A percentile compares a stretch with the other conserved stretches of the same genome.
These are phyloP conservation scores for Paracoccidioides lutzii DNA, from an alignment of 2,329 filamentous ascomycete species.

Conservation along the genomic window DNA sequence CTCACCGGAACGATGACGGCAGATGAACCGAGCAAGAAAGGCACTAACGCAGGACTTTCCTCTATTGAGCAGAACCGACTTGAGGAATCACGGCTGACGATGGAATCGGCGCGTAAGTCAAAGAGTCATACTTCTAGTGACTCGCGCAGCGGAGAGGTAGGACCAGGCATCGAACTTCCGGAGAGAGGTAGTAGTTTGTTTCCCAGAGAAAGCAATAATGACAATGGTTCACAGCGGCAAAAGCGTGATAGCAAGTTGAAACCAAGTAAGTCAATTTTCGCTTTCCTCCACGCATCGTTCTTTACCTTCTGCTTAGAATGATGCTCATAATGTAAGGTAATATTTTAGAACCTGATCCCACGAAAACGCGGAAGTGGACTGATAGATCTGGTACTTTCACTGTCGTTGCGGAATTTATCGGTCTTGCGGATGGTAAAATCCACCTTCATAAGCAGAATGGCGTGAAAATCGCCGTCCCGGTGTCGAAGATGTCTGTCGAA, in stretches of 20 bases:
- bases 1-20: constrained; percentile 55
- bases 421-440: constrained; percentile 88
- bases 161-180: constrained; percentile 61
- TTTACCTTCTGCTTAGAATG: not conserved
- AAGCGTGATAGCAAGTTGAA: constrained; percentile 61
- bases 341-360: constrained; percentile 59
- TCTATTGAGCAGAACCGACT: constrained; percentile 62
- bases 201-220: constrained; percentile 48
- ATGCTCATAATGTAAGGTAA: constrained; percentile 3
- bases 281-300: not conserved
- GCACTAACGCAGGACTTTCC: constrained; percentile 49
- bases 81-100: constrained; percentile 74
- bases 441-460: constrained; percentile 97
- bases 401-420: constrained; percentile 92
- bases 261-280: constrained; percentile 49
- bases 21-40: constrained; percentile 38
- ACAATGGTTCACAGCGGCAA: constrained; percentile 58
- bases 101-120: constrained; percentile 57
- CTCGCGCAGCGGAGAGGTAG: constrained; percentile 54
- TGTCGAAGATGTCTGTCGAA: constrained; percentile 88
- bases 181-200: constrained; percentile 67
- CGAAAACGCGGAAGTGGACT: constrained; percentile 83
- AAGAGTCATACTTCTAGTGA: constrained; percentile 43
- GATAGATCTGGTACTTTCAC: constrained; percentile 93
- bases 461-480: constrained; percentile 93